Conservation (phyloP, 2,329 filamentous ascomycete genomes). For the Stagonosporopsis cucurbitacearum region DNA sequence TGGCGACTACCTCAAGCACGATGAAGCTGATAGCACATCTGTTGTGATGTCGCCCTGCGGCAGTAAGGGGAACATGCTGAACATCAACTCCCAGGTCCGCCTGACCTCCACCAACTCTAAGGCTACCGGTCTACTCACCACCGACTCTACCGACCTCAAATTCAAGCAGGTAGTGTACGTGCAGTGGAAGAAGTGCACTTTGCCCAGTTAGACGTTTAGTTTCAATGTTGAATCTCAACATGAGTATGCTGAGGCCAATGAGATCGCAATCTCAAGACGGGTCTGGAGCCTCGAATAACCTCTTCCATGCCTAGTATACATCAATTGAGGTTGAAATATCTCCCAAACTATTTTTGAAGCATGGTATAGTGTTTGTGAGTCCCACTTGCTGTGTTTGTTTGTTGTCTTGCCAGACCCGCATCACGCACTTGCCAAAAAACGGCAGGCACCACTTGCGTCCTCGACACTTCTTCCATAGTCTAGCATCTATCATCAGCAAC, state of each 20-base stretch:
- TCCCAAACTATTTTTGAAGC: background rate
- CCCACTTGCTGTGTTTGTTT: background rate
- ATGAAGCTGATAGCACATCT: constrained; percentile 53
- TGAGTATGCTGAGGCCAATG: background rate
- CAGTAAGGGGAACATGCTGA: constrained; percentile 57
- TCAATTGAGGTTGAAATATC: background rate
- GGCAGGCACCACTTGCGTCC: background rate
- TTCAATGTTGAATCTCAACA: background rate
- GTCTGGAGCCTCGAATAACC: background rate
- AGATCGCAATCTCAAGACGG: background rate
- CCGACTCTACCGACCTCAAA: constrained; percentile 59
- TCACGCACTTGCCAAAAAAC: background rate
- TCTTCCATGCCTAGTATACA: background rate
- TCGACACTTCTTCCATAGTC: background rate
- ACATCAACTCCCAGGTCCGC: constrained; percentile 61
- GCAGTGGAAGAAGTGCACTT: constrained; percentile 53
- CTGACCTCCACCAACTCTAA: constrained; percentile 42
- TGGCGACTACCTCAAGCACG: constrained; percentile 50
- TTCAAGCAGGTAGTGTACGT: constrained; percentile 54
- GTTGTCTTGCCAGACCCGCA: background rate
- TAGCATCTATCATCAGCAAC: background rate
- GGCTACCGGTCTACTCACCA: constrained; percentile 53
- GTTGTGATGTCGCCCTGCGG: constrained; percentile 62
- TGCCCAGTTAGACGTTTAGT: background rate
- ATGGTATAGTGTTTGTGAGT: background rate